Conservation (phyloP, 2,329 filamentous ascomycete genomes). For the Hypoxylon sp. region DNA sequence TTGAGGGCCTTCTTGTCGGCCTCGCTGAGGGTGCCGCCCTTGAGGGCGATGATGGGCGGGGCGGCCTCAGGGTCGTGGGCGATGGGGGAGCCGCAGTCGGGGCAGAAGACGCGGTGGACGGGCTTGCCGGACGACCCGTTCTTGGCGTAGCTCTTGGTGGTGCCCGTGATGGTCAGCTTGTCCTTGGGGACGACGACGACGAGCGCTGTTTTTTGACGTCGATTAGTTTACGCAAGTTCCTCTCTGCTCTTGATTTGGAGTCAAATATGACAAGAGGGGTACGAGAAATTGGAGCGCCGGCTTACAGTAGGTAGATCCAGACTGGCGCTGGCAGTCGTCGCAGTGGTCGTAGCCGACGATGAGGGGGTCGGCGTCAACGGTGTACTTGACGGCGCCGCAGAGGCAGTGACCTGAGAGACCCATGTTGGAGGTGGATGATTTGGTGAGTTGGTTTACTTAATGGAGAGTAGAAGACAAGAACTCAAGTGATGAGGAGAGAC, state of each 20-base stretch:
- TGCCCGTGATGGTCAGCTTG: constrained; percentile 68
- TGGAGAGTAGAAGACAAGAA: constrained; percentile 3
- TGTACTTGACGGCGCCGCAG: constrained; percentile 76
- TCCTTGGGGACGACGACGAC: constrained; percentile 72
- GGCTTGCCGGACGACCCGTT: constrained; percentile 66
- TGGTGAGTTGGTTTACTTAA: no score
- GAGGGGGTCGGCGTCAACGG: constrained; percentile 50
- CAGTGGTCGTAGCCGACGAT: constrained; percentile 72
- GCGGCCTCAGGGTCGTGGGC: constrained; percentile 75
- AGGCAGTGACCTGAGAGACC: constrained; percentile 74
- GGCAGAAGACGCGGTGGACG: constrained; percentile 74
- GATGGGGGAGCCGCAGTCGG: constrained; percentile 73
- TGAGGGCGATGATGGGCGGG: constrained; percentile 73
- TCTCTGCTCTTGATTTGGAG: no score
- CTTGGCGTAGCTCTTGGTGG: constrained; percentile 70
- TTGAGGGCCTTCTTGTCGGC: constrained; percentile 74
- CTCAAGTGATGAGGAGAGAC: constrained; percentile 8
- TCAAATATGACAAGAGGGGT: background rate
- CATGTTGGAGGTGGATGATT: constrained; percentile 56
- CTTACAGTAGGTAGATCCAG: constrained; percentile 72
- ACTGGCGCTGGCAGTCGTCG: constrained; percentile 76
- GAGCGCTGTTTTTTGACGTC: constrained; percentile 57
- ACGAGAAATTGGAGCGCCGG: constrained; percentile 14
- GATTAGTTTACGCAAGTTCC: no score
- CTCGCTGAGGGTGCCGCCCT: constrained; percentile 69